Evolutionary conservation across 768 basidiomycete genomes (phyloP), one percentile per base, ranked within the genome.

Genomic region (Mycena crocata): DNA sequence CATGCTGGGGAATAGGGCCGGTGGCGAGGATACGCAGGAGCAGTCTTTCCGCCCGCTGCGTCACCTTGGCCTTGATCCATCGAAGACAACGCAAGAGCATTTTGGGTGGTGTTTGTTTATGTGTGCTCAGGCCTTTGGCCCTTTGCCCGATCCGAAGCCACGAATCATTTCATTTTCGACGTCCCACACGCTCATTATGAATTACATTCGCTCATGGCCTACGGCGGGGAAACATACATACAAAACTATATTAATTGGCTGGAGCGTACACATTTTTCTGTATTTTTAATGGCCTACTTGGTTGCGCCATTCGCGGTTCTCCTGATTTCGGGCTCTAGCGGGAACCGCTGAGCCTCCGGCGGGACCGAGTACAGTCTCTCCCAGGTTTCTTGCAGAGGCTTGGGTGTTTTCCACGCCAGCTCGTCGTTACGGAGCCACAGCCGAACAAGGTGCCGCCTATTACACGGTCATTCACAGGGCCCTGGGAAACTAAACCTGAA

Each of bases 1-100:
- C 87, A 81, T 99, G 98, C 45, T 82, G 78, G 0, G 98, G 98
- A 12, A 96, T 85, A 0, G 97, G 96, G 0, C 96, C 96, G 2
- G 92, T 83, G 0, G 91, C 82, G 48, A 99, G 86, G 23, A 95
- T 79, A 64, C 79, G 80, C 49, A 96, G 83, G 28, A 95, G 74
- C 21, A 88, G 74, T 62, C 85, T 80, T 23, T 82, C 82, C 14
- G 79, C 78, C 46, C 73, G 75, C 35, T 76, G 73, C 21, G 75
- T 60, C 65, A 82, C 69, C 73, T 79, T 75, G 67, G 74, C 66
- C 31, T 71, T 72, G 24, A 82, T 64, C 72, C 70, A 72, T 24
- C 55, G 58, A 32, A 70, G 50, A 34, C 50, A 55, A 57, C 65
- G 69, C 10, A 58, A 39, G 7, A 70, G 54, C 69, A 70, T 70